Conservation (phyloP, 2,329 filamentous ascomycete genomes). For the Alternaria triticimaculans region DNA sequence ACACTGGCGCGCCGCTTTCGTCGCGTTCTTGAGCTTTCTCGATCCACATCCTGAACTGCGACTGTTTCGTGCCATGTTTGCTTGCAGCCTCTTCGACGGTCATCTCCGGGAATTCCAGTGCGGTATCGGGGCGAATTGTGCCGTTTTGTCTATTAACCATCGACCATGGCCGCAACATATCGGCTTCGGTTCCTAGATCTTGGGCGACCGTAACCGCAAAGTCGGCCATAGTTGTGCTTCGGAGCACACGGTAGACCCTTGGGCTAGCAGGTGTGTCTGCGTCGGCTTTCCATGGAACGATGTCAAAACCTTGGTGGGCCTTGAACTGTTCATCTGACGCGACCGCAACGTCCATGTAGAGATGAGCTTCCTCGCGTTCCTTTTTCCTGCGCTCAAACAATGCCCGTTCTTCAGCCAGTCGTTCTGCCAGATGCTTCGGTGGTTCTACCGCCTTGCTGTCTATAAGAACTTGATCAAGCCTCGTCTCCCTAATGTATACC, state of each 20-base stretch:
- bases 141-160: conserved; percentile 99
- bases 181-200: conserved; percentile 71
- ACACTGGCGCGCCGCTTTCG: conserved; percentile 73
- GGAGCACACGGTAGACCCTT: conserved; percentile 73
- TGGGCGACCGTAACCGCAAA: conserved; percentile 74
- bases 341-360: conserved; percentile 86
- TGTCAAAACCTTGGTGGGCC: conserved; percentile 81
- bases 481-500: conserved; percentile 91
- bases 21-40: conserved; percentile 73
- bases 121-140: conserved; percentile 88
- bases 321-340: conserved; percentile 83
- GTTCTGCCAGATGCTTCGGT: conserved; percentile 78
- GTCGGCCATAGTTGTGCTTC: conserved; percentile 76
- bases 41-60: conserved; percentile 80
- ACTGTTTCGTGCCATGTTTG: conserved; percentile 72
- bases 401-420: conserved; percentile 82
- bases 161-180: conserved; percentile 83
- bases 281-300: conserved; percentile 65
- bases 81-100: conserved; percentile 69
- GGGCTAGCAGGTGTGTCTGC: conserved; percentile 70
- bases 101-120: conserved; percentile 77
- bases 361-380: conserved; percentile 91
- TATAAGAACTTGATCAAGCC: conserved; percentile 81
- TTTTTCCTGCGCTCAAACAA: conserved; percentile 78
- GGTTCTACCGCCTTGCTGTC: conserved; percentile 79